Percentiles rank a stretch among this genome's conserved stretches.
Conservation (phyloP, 169 alveolate genomes). For the Perkinsus chesapeaki region DNA sequence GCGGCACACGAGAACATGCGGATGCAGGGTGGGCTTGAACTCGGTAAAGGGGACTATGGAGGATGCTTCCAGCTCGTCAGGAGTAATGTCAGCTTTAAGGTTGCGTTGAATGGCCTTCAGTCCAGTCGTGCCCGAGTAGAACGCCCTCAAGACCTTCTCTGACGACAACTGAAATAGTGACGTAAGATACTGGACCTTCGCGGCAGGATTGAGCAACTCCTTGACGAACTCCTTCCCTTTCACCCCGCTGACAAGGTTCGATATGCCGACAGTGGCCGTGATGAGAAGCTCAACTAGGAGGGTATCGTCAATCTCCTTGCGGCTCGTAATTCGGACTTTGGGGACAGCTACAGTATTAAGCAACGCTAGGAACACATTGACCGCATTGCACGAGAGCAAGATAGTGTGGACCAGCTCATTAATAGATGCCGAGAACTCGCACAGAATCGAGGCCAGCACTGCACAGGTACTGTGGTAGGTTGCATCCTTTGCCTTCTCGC, state of each 20-base stretch:
- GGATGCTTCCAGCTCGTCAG: conserved; percentile 5
- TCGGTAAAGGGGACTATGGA: neutral
- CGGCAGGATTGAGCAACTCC: neutral
- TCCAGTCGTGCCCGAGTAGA: conserved; percentile 3
- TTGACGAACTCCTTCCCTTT: neutral
- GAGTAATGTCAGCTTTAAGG: neutral
- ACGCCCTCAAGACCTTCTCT: neutral
- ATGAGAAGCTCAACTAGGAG: neutral
- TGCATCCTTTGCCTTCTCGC: neutral
- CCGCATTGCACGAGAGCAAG: neutral
- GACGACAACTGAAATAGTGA: neutral
- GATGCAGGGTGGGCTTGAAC: neutral
- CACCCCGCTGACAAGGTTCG: neutral
- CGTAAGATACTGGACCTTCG: neutral
- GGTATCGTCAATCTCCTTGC: neutral
- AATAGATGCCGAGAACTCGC: neutral
- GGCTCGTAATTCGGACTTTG: neutral
- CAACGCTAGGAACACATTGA: neutral
- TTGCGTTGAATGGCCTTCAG: conserved; percentile 14
- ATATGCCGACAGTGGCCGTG: neutral
- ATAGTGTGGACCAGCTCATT: neutral
- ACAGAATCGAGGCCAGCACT: neutral
- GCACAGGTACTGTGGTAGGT: neutral
- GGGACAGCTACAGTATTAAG: neutral
- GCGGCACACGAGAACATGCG: neutral